Percentiles rank a stretch among this genome's conserved stretches.
phyloP scores from a whole-genome alignment of 768 basidiomycete genomes.

The Mrakia blollopis region DNA sequence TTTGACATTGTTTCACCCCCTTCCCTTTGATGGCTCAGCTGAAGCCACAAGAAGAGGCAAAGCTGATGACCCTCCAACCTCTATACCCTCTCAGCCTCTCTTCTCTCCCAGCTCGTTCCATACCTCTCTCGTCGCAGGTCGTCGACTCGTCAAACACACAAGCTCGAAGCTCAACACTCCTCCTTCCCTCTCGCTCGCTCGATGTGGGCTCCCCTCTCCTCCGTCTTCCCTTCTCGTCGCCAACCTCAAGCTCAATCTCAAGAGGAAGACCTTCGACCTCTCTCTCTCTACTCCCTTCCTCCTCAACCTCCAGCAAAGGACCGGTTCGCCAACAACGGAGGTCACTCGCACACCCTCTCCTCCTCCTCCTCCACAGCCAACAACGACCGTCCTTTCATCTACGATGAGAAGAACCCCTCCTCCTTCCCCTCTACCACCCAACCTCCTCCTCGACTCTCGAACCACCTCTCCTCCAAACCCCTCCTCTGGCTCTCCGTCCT shows the following conservation, averaged over 20 bases:
- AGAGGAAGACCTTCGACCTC: not conserved
- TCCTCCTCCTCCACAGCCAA: not conserved
- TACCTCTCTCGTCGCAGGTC: slow-evolving; percentile 1
- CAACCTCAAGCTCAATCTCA: not conserved
- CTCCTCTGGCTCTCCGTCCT: slow-evolving; percentile 84
- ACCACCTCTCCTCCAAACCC: slow-evolving; percentile 77
- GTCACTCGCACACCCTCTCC: not conserved
- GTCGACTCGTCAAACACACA: not conserved
- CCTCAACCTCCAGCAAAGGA: not conserved
- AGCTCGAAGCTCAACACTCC: not conserved
- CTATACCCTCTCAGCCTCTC: not conserved
- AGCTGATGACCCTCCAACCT: not conserved
- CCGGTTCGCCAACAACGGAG: not conserved
- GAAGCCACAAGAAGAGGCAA: no score
- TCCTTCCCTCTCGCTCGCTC: not conserved
- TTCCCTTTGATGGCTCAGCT: no score
- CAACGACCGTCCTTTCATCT: not conserved
- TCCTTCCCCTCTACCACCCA: not conserved
- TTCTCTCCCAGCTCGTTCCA: not conserved
- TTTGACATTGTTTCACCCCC: not conserved
- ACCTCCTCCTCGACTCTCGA: slow-evolving; percentile 51
- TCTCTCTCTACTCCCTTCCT: slow-evolving; percentile 1
- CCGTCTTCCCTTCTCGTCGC: not conserved
- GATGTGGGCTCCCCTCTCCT: slow-evolving; percentile 3
- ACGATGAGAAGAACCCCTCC: not conserved